Evolutionary conservation across 1,284 basidiomycete genomes (phyloP).

Genomic region (Boletellus dicymbophilus): DNA sequence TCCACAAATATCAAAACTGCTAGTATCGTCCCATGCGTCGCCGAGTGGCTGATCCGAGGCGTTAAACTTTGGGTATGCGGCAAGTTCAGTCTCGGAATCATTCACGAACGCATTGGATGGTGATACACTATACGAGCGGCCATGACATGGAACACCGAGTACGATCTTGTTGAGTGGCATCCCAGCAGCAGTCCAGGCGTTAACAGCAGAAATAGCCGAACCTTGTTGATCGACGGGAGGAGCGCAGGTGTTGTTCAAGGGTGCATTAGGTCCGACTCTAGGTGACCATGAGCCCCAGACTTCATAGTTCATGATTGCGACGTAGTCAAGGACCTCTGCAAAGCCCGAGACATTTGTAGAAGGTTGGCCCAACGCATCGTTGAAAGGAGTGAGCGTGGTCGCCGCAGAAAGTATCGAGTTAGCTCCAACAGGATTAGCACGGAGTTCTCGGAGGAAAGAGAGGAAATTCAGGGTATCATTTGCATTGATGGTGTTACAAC

Average conservation of each 20-base stretch:
- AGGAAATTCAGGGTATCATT: slow-evolving; percentile 47
- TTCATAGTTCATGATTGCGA: slow-evolving; percentile 78
- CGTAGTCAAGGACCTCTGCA: slow-evolving; percentile 53
- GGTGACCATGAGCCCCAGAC: slow-evolving; percentile 58
- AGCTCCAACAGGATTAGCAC: slow-evolving; percentile 40
- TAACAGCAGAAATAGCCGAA: slow-evolving; percentile 62
- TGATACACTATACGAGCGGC: slow-evolving; percentile 43
- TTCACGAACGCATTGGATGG: slow-evolving; percentile 29
- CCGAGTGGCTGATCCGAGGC: slow-evolving; percentile 39
- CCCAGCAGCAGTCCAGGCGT: slow-evolving; percentile 61
- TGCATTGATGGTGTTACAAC: slow-evolving; percentile 43
- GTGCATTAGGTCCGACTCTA: slow-evolving; percentile 65
- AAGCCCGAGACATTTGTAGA: slow-evolving; percentile 51
- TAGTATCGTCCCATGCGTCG: slow-evolving; percentile 41
- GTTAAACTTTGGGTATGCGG: slow-evolving; percentile 42
- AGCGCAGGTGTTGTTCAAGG: slow-evolving; percentile 62
- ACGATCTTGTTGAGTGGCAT: slow-evolving; percentile 65
- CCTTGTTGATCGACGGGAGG: slow-evolving; percentile 53
- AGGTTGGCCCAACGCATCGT: slow-evolving; percentile 50
- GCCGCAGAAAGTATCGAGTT: slow-evolving; percentile 61
- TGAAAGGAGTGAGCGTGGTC: slow-evolving; percentile 56
- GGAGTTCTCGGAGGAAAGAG: slow-evolving; percentile 49
- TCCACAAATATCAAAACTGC: slow-evolving; percentile 42
- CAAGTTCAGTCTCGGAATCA: slow-evolving; percentile 25
- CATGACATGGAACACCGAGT: slow-evolving; percentile 67